These are phyloP conservation scores for Opeltia flavorubescens DNA, from an alignment of 495 filamentous ascomycete genomes.

Conservation along the genomic window DNA sequence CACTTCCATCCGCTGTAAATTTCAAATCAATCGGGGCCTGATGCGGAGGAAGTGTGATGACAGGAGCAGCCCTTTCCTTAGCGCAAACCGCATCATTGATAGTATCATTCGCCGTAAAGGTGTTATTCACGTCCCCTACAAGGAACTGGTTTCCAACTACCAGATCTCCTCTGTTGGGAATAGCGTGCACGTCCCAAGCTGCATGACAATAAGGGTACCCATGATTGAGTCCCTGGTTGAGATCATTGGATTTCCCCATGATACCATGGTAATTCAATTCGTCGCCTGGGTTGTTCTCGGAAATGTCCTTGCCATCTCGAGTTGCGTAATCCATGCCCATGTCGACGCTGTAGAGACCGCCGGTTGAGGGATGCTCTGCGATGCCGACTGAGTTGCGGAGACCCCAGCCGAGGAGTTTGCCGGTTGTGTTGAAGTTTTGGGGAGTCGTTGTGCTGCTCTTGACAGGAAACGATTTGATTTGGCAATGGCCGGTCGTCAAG, in stretches of 20 bases:
- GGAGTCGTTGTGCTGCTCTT: slow-evolving; percentile 19
- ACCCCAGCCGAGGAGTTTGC: slow-evolving; percentile 49
- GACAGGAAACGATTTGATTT: slow-evolving; percentile 51
- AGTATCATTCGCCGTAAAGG: slow-evolving; percentile 22
- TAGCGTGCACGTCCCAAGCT: slow-evolving; percentile 35
- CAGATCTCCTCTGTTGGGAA: slow-evolving; percentile 22
- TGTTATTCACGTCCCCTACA: slow-evolving; percentile 20
- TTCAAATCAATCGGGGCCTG: slow-evolving; percentile 45
- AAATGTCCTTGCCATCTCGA: slow-evolving; percentile 42
- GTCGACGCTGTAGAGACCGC: slow-evolving; percentile 51
- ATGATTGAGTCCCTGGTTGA: slow-evolving; percentile 30
- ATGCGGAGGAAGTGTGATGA: slow-evolving; percentile 41
- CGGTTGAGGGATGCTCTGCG: slow-evolving; percentile 35
- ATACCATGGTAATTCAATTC: slow-evolving; percentile 54
- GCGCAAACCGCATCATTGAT: slow-evolving; percentile 31
- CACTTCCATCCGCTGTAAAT: slow-evolving; percentile 24
- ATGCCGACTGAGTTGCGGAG: slow-evolving; percentile 59
- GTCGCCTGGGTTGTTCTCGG: slow-evolving; percentile 55
- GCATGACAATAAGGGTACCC: slow-evolving; percentile 58
- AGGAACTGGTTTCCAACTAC: slow-evolving; percentile 16
- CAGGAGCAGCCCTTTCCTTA: slow-evolving; percentile 22
- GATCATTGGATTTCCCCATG: slow-evolving; percentile 9
- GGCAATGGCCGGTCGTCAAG: slow-evolving; percentile 36
- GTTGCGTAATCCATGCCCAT: slow-evolving; percentile 50
- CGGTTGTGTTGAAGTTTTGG: slow-evolving; percentile 30